phyloP scores from a whole-genome alignment of 2,329 filamentous ascomycete genomes.

The Dothiorella sarmentorum region DNA sequence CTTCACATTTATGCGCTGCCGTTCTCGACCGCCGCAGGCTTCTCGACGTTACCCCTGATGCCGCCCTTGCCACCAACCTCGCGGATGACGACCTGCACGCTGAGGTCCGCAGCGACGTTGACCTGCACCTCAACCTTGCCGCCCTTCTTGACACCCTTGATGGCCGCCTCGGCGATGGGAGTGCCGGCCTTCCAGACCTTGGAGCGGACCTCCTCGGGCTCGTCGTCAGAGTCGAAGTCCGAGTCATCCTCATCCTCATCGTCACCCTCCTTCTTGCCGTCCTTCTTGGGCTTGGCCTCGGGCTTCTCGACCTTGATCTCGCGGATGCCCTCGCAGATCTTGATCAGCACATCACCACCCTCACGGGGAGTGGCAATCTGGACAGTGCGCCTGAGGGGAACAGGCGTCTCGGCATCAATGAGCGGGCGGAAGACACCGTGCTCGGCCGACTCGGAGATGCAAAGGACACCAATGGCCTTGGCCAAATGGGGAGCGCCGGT shows the following conservation, averaged over 20 bases:
- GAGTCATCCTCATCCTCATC: constrained; percentile 59
- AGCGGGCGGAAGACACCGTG: constrained; percentile 75
- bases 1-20: constrained; percentile 7
- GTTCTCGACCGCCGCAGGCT: constrained; percentile 13
- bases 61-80: constrained; percentile 87
- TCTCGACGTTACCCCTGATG: constrained; percentile 56
- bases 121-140: constrained; percentile 92
- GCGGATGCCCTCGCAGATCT: constrained; percentile 80
- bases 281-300: constrained; percentile 70
- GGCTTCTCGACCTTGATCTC: constrained; percentile 93
- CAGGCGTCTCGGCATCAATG: constrained; percentile 80
- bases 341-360: constrained; percentile 84
- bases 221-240: constrained; percentile 45
- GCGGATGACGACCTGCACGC: constrained; percentile 73
- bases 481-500: constrained; percentile 89
- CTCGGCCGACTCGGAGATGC: constrained; percentile 55
- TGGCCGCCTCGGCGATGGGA: constrained; percentile 77
- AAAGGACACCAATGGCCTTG: constrained; percentile 83
- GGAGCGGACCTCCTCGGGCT: constrained; percentile 82
- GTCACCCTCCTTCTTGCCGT: constrained; percentile 57
- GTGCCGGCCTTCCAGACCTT: constrained; percentile 88
- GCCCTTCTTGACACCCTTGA: constrained; percentile 81
- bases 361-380: constrained; percentile 72
- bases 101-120: constrained; percentile 77
- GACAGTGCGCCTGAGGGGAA: constrained; percentile 80